Percentiles rank a stretch among this genome's conserved stretches.
These are phyloP conservation scores for Colletotrichum liaoningense DNA, from an alignment of 2,329 filamentous ascomycete species.

Conservation along the genomic window DNA sequence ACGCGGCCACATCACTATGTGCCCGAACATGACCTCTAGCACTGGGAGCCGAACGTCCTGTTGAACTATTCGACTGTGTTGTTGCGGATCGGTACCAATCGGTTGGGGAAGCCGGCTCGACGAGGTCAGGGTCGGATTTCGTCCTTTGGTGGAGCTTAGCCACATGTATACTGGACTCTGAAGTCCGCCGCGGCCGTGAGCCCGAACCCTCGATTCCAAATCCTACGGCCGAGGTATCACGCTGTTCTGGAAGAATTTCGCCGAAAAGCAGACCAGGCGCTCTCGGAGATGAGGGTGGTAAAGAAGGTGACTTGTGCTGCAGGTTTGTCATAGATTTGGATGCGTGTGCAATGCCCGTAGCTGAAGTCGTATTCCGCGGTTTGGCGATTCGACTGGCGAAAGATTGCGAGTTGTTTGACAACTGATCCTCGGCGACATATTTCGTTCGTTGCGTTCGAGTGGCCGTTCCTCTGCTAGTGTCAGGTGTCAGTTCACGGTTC, in stretches of 20 bases:
- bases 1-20: slow-evolving; percentile 69
- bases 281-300: slow-evolving; percentile 46
- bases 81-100: slow-evolving; percentile 69
- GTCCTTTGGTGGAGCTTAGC: slow-evolving; percentile 63
- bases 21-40: slow-evolving; percentile 58
- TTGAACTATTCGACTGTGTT: slow-evolving; percentile 38
- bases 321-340: slow-evolving; percentile 49
- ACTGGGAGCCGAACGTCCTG: slow-evolving; percentile 15
- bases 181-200: slow-evolving; percentile 69
- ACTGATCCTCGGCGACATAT: slow-evolving; percentile 61
- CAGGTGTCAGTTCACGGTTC: slow-evolving; percentile 45
- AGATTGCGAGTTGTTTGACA: slow-evolving; percentile 66
- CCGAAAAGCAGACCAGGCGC: slow-evolving; percentile 75
- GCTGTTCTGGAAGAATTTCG: slow-evolving; percentile 74
- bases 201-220: slow-evolving; percentile 68
- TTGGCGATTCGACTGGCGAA: slow-evolving; percentile 70
- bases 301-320: slow-evolving; percentile 40
- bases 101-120: slow-evolving; percentile 72
- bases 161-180: slow-evolving; percentile 75
- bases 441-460: slow-evolving; percentile 55
- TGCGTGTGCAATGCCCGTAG: slow-evolving; percentile 47
- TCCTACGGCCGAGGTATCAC: slow-evolving; percentile 62
- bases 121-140: slow-evolving; percentile 65
- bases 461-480: slow-evolving; percentile 31
- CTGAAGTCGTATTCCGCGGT: slow-evolving; percentile 50